Evolutionary conservation across 2,329 filamentous ascomycete species (phyloP).

Genomic region (Aspergillus candidus): DNA sequence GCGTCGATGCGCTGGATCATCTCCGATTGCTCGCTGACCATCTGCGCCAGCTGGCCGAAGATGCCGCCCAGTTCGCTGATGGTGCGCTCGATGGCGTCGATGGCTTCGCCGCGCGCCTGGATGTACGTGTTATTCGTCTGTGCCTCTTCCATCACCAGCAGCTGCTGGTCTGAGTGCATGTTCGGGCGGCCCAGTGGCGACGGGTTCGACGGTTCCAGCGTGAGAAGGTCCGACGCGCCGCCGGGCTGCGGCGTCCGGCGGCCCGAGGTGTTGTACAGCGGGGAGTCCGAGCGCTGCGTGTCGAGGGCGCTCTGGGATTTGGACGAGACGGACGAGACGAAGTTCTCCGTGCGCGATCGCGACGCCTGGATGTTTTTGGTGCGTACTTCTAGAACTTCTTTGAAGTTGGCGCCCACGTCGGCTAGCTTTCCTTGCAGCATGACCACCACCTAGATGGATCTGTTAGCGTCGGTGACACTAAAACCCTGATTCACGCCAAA

Average conservation of each 20-base stretch:
- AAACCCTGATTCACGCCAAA: conserved; percentile 6
- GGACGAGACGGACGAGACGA: conserved; percentile 82
- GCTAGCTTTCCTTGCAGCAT: conserved; percentile 86
- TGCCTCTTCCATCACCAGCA: conserved; percentile 90
- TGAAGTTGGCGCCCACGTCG: conserved; percentile 91
- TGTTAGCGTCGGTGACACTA: conserved; percentile 15
- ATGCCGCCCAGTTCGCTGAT: conserved; percentile 88
- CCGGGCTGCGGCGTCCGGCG: conserved; percentile 57
- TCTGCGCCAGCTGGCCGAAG: conserved; percentile 88
- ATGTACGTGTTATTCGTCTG: conserved; percentile 83
- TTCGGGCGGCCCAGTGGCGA: conserved; percentile 44
- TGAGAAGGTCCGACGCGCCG: conserved; percentile 63
- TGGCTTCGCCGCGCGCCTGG: conserved; percentile 86
- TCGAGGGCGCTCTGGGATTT: conserved; percentile 60
- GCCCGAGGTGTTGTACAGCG: conserved; percentile 76
- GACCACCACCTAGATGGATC: conserved; percentile 57
- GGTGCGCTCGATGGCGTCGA: conserved; percentile 92
- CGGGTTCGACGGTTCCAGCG: conserved; percentile 63
- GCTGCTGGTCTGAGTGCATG: conserved; percentile 70
- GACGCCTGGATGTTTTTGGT: conserved; percentile 98
- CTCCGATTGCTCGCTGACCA: conserved; percentile 96
- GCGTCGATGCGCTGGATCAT: conserved; percentile 97
- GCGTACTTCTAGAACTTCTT: conserved; percentile 90
- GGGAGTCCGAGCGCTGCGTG: conserved; percentile 69
- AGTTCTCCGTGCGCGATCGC: conserved; percentile 87